A percentile compares a stretch with the other conserved stretches of the same genome.
Conservation (phyloP, 331 rosid species). For the Ulmus americana region DNA sequence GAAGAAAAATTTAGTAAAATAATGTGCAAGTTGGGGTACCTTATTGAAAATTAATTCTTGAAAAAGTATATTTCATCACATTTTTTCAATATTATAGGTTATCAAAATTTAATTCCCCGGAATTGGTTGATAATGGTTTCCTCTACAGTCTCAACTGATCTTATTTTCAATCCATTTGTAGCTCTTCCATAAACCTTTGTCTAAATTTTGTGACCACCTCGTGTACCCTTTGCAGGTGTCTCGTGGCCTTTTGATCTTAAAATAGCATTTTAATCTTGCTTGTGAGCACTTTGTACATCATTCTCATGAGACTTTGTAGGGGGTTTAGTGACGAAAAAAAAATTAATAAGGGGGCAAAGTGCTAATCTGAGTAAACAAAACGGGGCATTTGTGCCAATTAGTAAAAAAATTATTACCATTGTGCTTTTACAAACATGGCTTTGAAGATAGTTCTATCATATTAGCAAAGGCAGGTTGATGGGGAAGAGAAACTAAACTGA, state of each 20-base stretch:
- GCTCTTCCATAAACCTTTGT: neutral
- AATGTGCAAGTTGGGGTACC: too few species aligned
- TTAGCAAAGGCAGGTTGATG: conserved; percentile 84
- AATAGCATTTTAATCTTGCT: conserved; percentile 65
- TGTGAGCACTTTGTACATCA: conserved; percentile 51
- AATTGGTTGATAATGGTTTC: too few species aligned
- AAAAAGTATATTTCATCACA: too few species aligned
- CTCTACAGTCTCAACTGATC: too few species aligned
- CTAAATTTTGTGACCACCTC: conserved; percentile 56
- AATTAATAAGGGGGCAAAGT: too few species aligned
- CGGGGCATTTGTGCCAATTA: too few species aligned
- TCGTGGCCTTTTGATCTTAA: conserved; percentile 50
- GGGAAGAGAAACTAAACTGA: conserved; percentile 53
- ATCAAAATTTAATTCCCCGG: too few species aligned
- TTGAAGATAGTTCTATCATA: conserved; percentile 59
- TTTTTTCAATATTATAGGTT: too few species aligned
- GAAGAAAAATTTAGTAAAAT: too few species aligned
- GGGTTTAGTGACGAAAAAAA: conserved; percentile 32
- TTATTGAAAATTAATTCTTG: too few species aligned
- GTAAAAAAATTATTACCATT: conserved; percentile 62
- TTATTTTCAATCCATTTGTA: too few species aligned
- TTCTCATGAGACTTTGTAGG: conserved; percentile 76
- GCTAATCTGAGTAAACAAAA: too few species aligned
- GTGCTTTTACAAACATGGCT: conserved; percentile 63
- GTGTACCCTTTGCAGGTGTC: conserved; percentile 67